A percentile compares a stretch with the other conserved stretches of the same genome.
These are phyloP conservation scores for Phanerodontia chrysosporium DNA, from an alignment of 768 basidiomycete species.

Conservation along the genomic window DNA sequence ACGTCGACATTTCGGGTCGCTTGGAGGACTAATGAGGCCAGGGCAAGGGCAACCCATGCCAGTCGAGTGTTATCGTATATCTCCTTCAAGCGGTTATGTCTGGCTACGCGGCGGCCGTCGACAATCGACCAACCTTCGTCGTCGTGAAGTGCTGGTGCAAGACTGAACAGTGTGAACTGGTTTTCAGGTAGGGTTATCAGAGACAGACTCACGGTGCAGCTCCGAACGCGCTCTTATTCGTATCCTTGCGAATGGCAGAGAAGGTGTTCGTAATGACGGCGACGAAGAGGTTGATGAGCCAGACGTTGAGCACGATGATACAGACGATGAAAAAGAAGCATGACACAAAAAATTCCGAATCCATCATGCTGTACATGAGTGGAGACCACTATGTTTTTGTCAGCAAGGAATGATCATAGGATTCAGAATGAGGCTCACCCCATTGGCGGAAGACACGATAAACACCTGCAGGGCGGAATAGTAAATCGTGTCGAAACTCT, in stretches of 20 bases:
- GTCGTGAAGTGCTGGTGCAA: constrained; percentile 44
- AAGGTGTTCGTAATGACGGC: constrained; percentile 97
- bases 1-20: constrained; percentile 60
- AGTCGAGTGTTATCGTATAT: constrained; percentile 58
- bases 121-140: constrained; percentile 60
- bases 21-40: constrained; percentile 68
- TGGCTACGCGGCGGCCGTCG: constrained; percentile 38
- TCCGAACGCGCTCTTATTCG: constrained; percentile 89
- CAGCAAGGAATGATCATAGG: constrained; percentile 6
- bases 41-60: constrained; percentile 74
- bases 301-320: constrained; percentile 86
- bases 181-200: background rate
- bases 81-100: constrained; percentile 46
- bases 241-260: constrained; percentile 76
- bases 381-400: constrained; percentile 56
- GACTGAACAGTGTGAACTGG: constrained; percentile 22
- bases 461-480: constrained; percentile 78
- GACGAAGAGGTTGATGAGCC: constrained; percentile 90
- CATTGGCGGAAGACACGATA: constrained; percentile 76
- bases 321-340: constrained; percentile 83
- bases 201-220: constrained; percentile 55
- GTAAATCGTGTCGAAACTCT: constrained; percentile 90
- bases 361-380: constrained; percentile 86
- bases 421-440: constrained; percentile 39
- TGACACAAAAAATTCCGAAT: constrained; percentile 86